Base-by-base conservation (phyloP, 2,329 filamentous ascomycete genomes). In the Aureobasidium sp. region DNA sequence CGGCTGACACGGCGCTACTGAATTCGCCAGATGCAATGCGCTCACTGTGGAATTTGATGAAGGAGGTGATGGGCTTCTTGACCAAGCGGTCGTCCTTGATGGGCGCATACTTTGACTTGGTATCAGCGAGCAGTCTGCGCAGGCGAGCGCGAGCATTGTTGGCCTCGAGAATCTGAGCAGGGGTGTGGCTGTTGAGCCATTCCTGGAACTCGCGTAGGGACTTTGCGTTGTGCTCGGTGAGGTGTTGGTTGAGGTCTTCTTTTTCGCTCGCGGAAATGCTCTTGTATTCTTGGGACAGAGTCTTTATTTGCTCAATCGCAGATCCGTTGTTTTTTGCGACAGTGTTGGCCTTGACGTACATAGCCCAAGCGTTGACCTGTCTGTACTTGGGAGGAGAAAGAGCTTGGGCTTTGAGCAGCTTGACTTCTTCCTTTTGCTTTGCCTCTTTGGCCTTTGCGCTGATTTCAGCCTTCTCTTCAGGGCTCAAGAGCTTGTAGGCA, bases 181-280 rank as follows among this genome's bases (percentile, higher is more conserved):
- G 79, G 1, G 82, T 82, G 68, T 85, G 72, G 3, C 71, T 73
- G 35, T 79, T 70, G 22, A 88, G 70, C 82, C 83, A 89, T 63
- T 76, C 69, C 33, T 80, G 74, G 68, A 79, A 81, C 15, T 74
- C 75, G 22, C 73, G 72, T 22, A 70, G 66, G 54, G 79, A 79
- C 15, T 74, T 72, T 44, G 73, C 75, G 22, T 70, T 78, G 66
- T 77, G 79, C 63, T 79, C 68, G 61, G 76, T 77, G 56, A 79
- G 81, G 19, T 78, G 66, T 53, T 81, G 78, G 66, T 81, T 79
- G 70, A 80, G 82, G 67, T 77, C 76, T 84, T 82, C 75, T 62
- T 75, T 76, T 63, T 82, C 75, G 39, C 66, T 68, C 5, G 72
- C 69, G 37, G 72, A 70, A 50, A 84, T 66, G 2, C 68, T 70